Evolutionary conservation across 306 rosid genomes (phyloP).

Genomic region (Luffa acutangula): DNA sequence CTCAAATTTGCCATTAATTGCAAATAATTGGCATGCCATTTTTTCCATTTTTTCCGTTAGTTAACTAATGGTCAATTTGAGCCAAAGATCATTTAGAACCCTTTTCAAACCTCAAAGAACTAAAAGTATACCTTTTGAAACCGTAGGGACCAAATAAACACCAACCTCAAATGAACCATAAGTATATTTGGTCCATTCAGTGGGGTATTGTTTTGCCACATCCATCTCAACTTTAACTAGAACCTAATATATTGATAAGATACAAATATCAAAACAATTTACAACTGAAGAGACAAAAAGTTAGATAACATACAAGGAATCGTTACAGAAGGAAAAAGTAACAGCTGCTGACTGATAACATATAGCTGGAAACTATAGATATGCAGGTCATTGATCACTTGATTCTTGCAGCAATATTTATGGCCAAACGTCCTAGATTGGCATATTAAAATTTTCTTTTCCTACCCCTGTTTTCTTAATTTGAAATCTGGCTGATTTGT

Average conservation of each 20-base stretch:
- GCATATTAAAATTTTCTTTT: not conserved
- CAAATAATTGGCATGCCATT: not conserved
- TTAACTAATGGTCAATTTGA: not conserved
- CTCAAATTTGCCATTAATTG: not conserved
- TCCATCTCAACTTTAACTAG: not conserved
- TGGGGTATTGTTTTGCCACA: not conserved
- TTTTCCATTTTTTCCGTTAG: not conserved
- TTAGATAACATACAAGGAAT: not conserved
- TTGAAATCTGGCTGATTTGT: not conserved
- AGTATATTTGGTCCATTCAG: not conserved
- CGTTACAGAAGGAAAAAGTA: not conserved
- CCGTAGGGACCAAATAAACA: not conserved
- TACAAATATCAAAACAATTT: not conserved
- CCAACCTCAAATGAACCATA: not conserved
- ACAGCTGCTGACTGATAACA: not conserved
- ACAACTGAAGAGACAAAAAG: not conserved
- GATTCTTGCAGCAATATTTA: not conserved
- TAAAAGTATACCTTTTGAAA: not conserved
- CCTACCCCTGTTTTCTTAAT: not conserved
- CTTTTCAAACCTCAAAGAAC: not conserved
- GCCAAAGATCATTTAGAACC: not conserved
- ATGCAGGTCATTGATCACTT: not conserved
- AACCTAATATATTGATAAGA: not conserved
- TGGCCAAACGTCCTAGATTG: not conserved
- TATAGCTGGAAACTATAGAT: not conserved